Conservation (phyloP, 768 basidiomycete species). For the Lentinula sp. region DNA sequence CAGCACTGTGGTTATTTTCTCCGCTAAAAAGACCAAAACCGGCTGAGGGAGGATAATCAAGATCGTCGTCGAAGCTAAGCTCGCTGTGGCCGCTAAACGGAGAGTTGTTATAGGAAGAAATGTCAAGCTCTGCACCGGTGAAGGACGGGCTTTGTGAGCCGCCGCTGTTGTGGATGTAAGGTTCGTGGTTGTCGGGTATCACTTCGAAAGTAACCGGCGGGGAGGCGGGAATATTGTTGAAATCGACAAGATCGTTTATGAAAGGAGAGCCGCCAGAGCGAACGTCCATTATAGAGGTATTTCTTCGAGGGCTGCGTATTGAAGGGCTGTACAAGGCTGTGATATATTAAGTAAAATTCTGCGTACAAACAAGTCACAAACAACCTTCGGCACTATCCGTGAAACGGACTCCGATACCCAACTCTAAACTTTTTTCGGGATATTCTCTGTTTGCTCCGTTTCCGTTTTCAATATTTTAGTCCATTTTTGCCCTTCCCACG, state of each 20-base stretch:
- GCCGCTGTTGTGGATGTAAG: conserved; percentile 8
- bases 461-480: too few relatives aligned
- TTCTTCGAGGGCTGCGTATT: conserved; percentile 2
- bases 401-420: not conserved
- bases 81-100: conserved; percentile 68
- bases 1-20: conserved; percentile 21
- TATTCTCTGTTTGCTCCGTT: too few relatives aligned
- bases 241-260: not conserved
- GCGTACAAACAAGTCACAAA: not conserved
- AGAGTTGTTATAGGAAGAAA: conserved; percentile 56
- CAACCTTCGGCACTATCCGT: not conserved
- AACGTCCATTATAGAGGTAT: conserved; percentile 5
- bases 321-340: conserved; percentile 2
- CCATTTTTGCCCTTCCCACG: too few relatives aligned
- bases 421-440: not conserved
- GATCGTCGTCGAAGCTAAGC: conserved; percentile 42
- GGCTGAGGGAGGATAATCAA: conserved; percentile 29
- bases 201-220: conserved; percentile 6
- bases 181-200: conserved; percentile 1
- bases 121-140: conserved; percentile 28
- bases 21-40: conserved; percentile 41
- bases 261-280: not conserved
- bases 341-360: not conserved
- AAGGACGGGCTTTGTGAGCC: conserved; percentile 51
- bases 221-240: not conserved